A percentile compares a stretch with the other conserved stretches of the same genome.
Evolutionary conservation across 1,284 basidiomycete species (phyloP).

Genomic region (Malassezia cuniculi): DNA sequence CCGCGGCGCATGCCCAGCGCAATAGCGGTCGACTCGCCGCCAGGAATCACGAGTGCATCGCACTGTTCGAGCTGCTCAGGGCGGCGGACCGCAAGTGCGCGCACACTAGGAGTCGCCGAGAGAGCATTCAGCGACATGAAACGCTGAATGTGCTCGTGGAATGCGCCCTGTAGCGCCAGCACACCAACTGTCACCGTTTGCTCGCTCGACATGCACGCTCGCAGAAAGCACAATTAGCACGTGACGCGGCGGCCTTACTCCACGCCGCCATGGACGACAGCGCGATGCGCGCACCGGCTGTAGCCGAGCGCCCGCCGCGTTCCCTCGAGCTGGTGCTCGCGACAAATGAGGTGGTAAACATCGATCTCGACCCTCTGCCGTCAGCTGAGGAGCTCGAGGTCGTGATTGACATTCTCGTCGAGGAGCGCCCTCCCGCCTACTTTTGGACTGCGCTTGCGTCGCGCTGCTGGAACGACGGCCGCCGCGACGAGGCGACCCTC

Average conservation of each 20-base stretch:
- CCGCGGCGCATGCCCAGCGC: constrained; percentile 67
- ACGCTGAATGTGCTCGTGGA: constrained; percentile 69
- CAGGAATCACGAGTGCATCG: constrained; percentile 79
- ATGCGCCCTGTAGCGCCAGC: constrained; percentile 81
- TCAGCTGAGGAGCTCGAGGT: constrained; percentile 30
- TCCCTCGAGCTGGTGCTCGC: constrained; percentile 32
- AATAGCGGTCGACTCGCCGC: constrained; percentile 83
- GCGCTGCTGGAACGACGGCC: constrained; percentile 25
- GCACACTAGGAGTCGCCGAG: constrained; percentile 12
- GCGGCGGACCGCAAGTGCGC: constrained; percentile 58
- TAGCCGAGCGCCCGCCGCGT: not conserved
- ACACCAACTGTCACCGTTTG: constrained; percentile 36
- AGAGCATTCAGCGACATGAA: constrained; percentile 18
- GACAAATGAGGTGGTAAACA: constrained; percentile 29
- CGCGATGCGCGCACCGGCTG: not conserved
- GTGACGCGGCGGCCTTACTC: not conserved
- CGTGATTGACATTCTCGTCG: constrained; percentile 30
- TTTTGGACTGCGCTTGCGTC: constrained; percentile 34
- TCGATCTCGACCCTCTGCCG: constrained; percentile 33
- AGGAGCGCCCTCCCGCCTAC: constrained; percentile 25
- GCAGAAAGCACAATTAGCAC: not conserved
- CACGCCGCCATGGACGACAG: not conserved
- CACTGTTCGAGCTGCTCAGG: constrained; percentile 62
- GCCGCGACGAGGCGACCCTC: constrained; percentile 22
- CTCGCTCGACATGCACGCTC: not conserved